Evolutionary conservation across 306 rosid species (phyloP), one percentile per base, ranked within the genome.

Genomic region (Dryas alaskensis): DNA sequence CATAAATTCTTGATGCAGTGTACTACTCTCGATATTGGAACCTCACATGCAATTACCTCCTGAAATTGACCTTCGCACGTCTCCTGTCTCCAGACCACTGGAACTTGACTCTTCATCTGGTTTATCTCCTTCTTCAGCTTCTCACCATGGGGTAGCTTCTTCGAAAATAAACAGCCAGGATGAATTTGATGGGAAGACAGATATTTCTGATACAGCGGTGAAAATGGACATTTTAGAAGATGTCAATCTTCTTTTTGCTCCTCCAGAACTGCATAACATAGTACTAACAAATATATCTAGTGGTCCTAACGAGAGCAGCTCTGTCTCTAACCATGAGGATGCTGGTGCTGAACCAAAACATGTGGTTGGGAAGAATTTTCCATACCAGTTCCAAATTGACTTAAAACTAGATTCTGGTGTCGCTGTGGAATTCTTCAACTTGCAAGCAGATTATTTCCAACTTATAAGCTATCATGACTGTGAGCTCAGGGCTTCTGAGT

Each of bases 31-130:
- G 7, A 87, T 93, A 86, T 77, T 90, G 87, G 96, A 89, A 82
- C 98, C 98, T 44, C 93, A 85, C 86, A 85, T 93, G 89, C 90
- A 74, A 74, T 83, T 93, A 76, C 98, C 98, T 58, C 87, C 94
- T 74, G 98, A 87, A 72, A 85, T 93, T 65, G 97, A 93, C 86
- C 90, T 83, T 69, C 80, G 93, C 76, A 85, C 84, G 62, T 78
- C 69, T 53, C 60, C 92, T 61, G 57, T 72, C 74, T 63, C 69
- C 8, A 83, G 83, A 79, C 86, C 87, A 61, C 73, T 67, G 31
- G 89, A 84, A 64, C 84, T 64, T 72, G 97, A 88, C 72, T 69
- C 75, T 65, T 65, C 76, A 11, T 80, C 83, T 78, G 81, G 72
- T 76, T 76, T 80, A 44, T 83, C 83, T 59, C 72, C 78, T 65